A percentile compares a stretch with the other conserved stretches of the same genome.
These are phyloP conservation scores for Penicillium maclennaniae DNA, from an alignment of 495 filamentous ascomycete genomes.

Conservation along the genomic window DNA sequence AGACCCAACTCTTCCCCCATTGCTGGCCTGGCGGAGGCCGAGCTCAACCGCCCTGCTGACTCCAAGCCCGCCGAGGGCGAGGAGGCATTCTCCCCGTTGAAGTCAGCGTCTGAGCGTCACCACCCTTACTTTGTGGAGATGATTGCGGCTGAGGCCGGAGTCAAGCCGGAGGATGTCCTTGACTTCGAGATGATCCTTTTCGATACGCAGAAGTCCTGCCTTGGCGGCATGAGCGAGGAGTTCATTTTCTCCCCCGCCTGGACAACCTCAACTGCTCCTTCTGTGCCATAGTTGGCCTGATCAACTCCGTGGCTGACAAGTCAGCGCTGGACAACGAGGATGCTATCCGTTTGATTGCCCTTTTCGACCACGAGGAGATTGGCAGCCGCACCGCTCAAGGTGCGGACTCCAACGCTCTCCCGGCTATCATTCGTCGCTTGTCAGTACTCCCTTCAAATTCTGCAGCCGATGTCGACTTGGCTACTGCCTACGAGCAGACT, in stretches of 20 bases:
- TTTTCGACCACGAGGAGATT: conserved; percentile 98
- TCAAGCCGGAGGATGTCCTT: conserved; percentile 64
- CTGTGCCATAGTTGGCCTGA: conserved; percentile 77
- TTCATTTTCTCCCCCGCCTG: conserved; percentile 88
- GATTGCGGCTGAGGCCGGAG: conserved; percentile 75
- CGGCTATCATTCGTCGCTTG: conserved; percentile 80
- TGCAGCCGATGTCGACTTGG: conserved; percentile 47
- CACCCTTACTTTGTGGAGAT: conserved; percentile 81
- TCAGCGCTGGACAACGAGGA: conserved; percentile 66
- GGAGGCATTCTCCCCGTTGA: conserved; percentile 61
- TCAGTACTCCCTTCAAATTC: conserved; percentile 63
- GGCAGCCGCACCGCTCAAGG: conserved; percentile 89
- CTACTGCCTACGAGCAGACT: conserved; percentile 90
- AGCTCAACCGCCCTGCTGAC: conserved; percentile 70
- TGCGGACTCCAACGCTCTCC: conserved; percentile 87
- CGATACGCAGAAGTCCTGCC: conserved; percentile 83
- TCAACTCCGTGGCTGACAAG: conserved; percentile 65
- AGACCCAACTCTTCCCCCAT: conserved; percentile 95
- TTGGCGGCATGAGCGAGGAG: conserved; percentile 89
- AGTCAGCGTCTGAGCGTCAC: conserved; percentile 76
- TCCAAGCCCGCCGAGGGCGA: conserved; percentile 33
- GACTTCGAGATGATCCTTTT: conserved; percentile 97
- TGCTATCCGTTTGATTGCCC: conserved; percentile 80
- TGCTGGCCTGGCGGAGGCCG: conserved; percentile 77
- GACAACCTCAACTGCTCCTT: conserved; percentile 96